Percentiles rank a stretch among this genome's conserved stretches.
phyloP scores from a whole-genome alignment of 257 asterid species.

The Solanum ahanhuiri region DNA sequence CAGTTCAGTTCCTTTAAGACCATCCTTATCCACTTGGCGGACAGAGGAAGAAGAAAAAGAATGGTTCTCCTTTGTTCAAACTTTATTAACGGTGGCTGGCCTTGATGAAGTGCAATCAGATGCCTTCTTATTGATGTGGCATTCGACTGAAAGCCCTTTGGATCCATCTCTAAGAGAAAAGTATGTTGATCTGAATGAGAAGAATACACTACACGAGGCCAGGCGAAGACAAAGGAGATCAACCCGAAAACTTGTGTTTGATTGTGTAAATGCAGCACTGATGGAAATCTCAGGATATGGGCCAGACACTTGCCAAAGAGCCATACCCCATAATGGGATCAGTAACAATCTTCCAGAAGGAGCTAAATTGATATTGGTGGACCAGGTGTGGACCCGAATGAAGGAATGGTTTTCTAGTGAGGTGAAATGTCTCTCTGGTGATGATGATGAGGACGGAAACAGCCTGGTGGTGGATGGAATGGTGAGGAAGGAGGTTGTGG shows the following conservation, averaged over 20 bases:
- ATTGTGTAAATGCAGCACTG: conserved; percentile 57
- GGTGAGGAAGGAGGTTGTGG: conserved; percentile 61
- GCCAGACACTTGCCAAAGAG: conserved; percentile 27
- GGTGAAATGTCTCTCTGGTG: conserved; percentile 16
- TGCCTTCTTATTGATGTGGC: conserved; percentile 48
- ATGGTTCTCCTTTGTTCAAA: conserved; percentile 48
- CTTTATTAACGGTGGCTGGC: conserved; percentile 54
- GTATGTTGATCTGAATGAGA: conserved; percentile 38
- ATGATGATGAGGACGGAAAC: conserved; percentile 38
- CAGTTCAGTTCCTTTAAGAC: conserved; percentile 40
- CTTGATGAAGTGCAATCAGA: conserved; percentile 41
- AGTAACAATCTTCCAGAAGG: conserved; percentile 5
- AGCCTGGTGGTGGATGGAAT: conserved; percentile 54
- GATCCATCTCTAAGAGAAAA: conserved; percentile 73
- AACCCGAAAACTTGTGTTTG: conserved; percentile 70
- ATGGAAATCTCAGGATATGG: conserved; percentile 53
- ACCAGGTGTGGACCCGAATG: conserved; percentile 60
- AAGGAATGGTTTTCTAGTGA: conserved; percentile 54
- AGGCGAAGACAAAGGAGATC: conserved; percentile 62
- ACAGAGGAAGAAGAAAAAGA: conserved; percentile 59
- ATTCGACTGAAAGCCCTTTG: conserved; percentile 69
- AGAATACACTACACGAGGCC: conserved; percentile 51
- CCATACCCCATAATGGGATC: conserved; percentile 19
- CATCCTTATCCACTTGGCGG: conserved; percentile 26
- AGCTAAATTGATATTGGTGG: conserved; percentile 23